Conservation (phyloP, 1,284 basidiomycete species). For the Athelia psychrophila region DNA sequence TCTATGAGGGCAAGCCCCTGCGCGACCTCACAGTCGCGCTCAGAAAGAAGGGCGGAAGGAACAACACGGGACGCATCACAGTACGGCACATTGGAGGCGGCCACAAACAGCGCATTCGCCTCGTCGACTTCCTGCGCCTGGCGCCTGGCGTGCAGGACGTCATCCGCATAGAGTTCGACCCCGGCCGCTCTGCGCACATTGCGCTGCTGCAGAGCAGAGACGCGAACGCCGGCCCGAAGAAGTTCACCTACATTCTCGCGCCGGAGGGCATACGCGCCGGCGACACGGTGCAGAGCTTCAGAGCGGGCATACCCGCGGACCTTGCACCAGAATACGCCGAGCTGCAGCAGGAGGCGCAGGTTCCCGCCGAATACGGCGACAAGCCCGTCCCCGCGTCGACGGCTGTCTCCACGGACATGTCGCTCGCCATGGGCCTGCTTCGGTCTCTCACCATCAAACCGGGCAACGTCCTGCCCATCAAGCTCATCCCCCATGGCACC, state of each 20-base stretch:
- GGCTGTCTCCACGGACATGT: slow-evolving; percentile 30
- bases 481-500: slow-evolving; percentile 90
- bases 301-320: slow-evolving; percentile 76
- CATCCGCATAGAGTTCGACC: slow-evolving; percentile 95
- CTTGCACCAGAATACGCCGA: slow-evolving; percentile 66
- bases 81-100: slow-evolving; percentile 90
- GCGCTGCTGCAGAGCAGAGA: slow-evolving; percentile 76
- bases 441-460: slow-evolving; percentile 85
- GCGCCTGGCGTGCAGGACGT: slow-evolving; percentile 85
- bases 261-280: slow-evolving; percentile 89
- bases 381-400: slow-evolving; percentile 14
- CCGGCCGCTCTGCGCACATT: slow-evolving; percentile 91
- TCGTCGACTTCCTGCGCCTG: slow-evolving; percentile 83
- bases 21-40: slow-evolving; percentile 83
- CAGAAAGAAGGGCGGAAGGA: slow-evolving; percentile 86
- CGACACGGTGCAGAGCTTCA: slow-evolving; percentile 86
- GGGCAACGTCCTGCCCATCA: slow-evolving; percentile 92
- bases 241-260: slow-evolving; percentile 88
- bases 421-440: slow-evolving; percentile 83
- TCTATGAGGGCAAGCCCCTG: slow-evolving; percentile 83
- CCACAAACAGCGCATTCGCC: slow-evolving; percentile 83
- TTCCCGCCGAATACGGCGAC: slow-evolving; percentile 11
- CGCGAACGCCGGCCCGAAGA: slow-evolving; percentile 44
- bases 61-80: slow-evolving; percentile 83
- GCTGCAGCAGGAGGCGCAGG: slow-evolving; percentile 15